A percentile compares a stretch with the other conserved stretches of the same genome.
phyloP scores from a whole-genome alignment of 2,329 filamentous ascomycete species.

The Botryotinia narcissicola region DNA sequence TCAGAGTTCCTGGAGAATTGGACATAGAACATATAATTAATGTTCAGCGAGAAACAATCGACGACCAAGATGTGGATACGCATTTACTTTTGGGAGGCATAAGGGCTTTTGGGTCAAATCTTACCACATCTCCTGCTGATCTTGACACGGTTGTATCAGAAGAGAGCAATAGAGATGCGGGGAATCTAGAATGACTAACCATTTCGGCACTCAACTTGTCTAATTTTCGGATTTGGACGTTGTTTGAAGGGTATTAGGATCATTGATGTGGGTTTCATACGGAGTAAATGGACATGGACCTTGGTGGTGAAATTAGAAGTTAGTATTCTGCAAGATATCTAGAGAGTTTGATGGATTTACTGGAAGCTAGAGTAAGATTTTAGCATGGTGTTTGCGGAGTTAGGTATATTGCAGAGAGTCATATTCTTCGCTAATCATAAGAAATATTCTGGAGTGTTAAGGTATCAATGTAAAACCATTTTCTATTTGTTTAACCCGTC shows the following conservation, averaged over 20 bases:
- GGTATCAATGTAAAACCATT: fast-evolving
- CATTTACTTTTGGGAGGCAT: neutral
- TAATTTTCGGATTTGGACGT: neutral
- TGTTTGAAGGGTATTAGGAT: neutral
- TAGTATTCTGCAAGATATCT: neutral
- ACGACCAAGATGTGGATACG: neutral
- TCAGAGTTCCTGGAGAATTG: neutral
- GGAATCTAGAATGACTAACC: neutral
- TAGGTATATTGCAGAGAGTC: neutral
- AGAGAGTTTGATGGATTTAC: neutral
- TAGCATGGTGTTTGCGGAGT: neutral
- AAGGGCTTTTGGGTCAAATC: neutral
- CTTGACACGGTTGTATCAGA: neutral
- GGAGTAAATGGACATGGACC: neutral
- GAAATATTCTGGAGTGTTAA: neutral
- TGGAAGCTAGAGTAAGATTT: neutral
- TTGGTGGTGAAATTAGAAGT: neutral
- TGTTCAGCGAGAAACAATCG: neutral
- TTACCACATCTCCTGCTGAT: too few species aligned
- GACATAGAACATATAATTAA: neutral
- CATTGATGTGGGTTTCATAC: neutral
- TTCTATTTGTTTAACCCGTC: neutral
- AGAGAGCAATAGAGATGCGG: neutral
- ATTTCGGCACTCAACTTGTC: neutral
- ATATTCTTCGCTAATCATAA: neutral